Conservation (phyloP, 305 asterid species). For the Andrographis paniculata region DNA sequence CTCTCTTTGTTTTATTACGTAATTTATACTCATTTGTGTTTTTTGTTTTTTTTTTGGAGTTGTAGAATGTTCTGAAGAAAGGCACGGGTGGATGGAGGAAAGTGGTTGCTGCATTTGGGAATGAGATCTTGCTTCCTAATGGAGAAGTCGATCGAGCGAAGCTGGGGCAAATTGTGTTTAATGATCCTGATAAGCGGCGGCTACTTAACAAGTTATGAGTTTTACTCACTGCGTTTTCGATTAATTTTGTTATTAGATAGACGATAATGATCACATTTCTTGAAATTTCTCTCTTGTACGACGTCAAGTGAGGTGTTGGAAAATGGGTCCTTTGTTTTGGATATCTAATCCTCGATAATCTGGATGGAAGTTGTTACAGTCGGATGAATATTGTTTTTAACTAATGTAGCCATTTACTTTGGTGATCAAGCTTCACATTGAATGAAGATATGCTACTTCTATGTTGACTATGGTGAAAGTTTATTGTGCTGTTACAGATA, state of each 20-base stretch:
- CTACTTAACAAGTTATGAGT: slow-evolving; percentile 71
- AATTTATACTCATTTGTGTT: neutral
- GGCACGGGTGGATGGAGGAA: slow-evolving; percentile 88
- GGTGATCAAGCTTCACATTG: no score
- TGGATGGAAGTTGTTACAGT: no score
- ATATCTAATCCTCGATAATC: no score
- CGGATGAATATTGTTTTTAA: no score
- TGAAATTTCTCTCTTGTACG: neutral
- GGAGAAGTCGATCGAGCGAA: slow-evolving; percentile 93
- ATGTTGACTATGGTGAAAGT: no score
- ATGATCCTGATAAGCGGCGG: slow-evolving; percentile 67
- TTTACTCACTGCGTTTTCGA: neutral
- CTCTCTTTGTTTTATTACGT: neutral
- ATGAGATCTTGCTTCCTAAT: slow-evolving; percentile 52
- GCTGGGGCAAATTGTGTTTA: slow-evolving; percentile 74
- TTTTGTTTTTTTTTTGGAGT: slow-evolving; percentile 9
- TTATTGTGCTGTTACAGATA: no score
- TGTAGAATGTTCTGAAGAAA: slow-evolving; percentile 62
- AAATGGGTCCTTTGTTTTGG: no score
- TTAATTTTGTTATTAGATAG: neutral
- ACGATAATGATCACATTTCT: neutral
- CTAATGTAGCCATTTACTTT: no score
- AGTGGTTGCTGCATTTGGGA: slow-evolving; percentile 76
- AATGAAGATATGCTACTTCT: no score
- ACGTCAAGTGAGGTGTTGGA: no score